Base-by-base conservation (phyloP, 2,329 filamentous ascomycete genomes). In the Myriosclerotinia curreyana region DNA sequence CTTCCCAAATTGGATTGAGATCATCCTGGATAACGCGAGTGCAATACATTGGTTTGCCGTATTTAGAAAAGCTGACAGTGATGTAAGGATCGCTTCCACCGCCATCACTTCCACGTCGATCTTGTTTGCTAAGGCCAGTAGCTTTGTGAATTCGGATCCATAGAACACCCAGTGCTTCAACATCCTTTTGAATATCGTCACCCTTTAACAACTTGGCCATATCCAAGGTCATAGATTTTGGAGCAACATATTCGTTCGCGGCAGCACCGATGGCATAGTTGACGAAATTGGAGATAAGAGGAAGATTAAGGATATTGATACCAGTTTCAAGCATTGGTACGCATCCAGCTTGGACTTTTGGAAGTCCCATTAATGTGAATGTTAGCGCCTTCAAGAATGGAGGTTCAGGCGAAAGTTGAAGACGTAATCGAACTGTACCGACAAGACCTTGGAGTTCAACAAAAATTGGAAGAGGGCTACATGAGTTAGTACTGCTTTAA, bases 1-100 rank as follows among this genome's bases (percentile, higher is more conserved):
- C 95, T 72, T 95, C 90, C 80, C 96, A 98, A 5, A 96, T 82
- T 0, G 95, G 95, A 72, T 98, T 96, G 62, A 96, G 82, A 70
- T 97, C 90, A 73, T 98, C 94, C 60, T 94, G 92, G 68, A 98
- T 97, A 60, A 98, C 93, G 55, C 95, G 87, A 1, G 95, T 98
- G 76, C 93, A 97, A 77, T 96, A 98, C 85, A 96, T 96, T 1
- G 94, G 94, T 78, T 99, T 99, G 64, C 90, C 91, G 71, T 97
- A 98, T 76, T 98, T 97, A 72, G 91, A 96, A 80, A 96, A 98
- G 49, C 90, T 89, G 44, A 98, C 83, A 40, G 94, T 97, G 74
- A 98, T 96, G 76, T 98, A 98, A 0, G 94, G 92, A 71, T 99
- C 95, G 59, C 91, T 96, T 52, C 94, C 94, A 42, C 95, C 94